phyloP scores from a whole-genome alignment of 129 eudicot species.

The Calendula officinalis region DNA sequence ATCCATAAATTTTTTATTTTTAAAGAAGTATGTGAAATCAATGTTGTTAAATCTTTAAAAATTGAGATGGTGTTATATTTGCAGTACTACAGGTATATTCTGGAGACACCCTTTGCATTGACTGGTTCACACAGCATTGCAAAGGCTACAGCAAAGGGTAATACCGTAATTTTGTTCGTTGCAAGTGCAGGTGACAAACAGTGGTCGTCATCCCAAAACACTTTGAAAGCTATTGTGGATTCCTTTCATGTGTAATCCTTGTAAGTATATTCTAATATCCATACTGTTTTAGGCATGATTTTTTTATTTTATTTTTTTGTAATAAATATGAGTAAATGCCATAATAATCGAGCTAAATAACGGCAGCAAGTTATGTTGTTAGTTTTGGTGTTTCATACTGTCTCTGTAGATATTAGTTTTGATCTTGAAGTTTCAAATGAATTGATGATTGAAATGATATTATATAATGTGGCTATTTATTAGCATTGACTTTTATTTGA shows the following conservation, averaged over 20 bases:
- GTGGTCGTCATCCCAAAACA: constrained; percentile 81
- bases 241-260: constrained; percentile 66
- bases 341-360: constrained; percentile 21
- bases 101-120: constrained; percentile 91
- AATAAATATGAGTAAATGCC: too few species aligned
- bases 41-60: background rate
- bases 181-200: constrained; percentile 93
- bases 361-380: constrained; percentile 8
- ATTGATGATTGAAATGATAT: background rate
- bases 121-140: constrained; percentile 99
- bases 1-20: constrained; percentile 4
- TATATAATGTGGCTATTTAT: background rate
- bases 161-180: constrained; percentile 78
- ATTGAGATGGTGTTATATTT: constrained; percentile 7
- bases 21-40: background rate
- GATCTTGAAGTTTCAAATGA: background rate
- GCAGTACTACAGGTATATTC: constrained; percentile 90
- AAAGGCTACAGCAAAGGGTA: constrained; percentile 96
- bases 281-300: background rate
- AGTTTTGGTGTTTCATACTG: background rate
- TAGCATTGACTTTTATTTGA: too few species aligned
- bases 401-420: background rate
- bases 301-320: constrained; percentile 16
- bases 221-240: constrained; percentile 78
- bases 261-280: constrained; percentile 21